These are phyloP conservation scores for Solanum habrochaites DNA, from an alignment of 257 asterid genomes.

Conservation along the genomic window DNA sequence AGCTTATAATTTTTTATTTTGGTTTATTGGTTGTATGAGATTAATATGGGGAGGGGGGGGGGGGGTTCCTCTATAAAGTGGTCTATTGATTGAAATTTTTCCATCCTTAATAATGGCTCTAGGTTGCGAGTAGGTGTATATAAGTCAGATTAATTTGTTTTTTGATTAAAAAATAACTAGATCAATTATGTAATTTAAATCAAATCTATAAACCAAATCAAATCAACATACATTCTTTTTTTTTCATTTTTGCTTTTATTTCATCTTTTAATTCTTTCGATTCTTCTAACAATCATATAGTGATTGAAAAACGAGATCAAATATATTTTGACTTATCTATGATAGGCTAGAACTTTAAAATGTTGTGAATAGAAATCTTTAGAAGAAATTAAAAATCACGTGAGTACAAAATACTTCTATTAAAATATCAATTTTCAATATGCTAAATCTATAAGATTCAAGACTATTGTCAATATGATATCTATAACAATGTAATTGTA, in stretches of 20 bases:
- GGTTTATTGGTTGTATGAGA: not conserved
- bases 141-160: no score
- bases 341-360: not conserved
- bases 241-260: no score
- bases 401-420: not conserved
- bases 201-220: no score
- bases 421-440: no score
- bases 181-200: no score
- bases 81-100: no score
- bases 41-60: not conserved
- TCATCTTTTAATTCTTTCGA: not conserved
- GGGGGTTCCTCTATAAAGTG: not conserved
- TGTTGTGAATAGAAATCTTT: not conserved
- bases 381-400: not conserved
- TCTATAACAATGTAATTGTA: no score
- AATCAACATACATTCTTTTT: not conserved
- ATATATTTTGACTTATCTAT: no score
- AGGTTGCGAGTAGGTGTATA: not conserved
- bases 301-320: not conserved
- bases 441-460: no score
- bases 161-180: no score
- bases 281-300: not conserved
- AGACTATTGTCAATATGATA: no score
- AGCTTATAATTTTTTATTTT: not conserved
- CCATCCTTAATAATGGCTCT: no score